phyloP scores from a whole-genome alignment of 306 rosid genomes.

The Fragaria vesca region DNA sequence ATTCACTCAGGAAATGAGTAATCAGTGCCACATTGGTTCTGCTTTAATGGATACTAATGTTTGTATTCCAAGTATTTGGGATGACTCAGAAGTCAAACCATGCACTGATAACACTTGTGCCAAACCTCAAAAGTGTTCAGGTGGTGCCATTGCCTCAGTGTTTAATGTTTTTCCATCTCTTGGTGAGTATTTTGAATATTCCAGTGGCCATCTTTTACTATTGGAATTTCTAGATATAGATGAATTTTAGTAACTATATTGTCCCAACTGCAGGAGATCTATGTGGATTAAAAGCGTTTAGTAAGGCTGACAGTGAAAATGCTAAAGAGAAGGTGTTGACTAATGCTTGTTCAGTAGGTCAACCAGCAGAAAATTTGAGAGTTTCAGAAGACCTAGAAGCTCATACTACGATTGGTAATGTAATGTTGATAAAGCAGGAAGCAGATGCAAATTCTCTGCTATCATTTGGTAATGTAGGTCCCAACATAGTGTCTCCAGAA shows the following conservation, averaged over 20 bases:
- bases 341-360: background rate
- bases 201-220: background rate
- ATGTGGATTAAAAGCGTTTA: background rate
- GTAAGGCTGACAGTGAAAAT: no score
- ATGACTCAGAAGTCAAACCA: background rate
- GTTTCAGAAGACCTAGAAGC: background rate
- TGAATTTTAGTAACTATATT: background rate
- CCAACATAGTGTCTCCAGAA: background rate
- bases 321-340: no score
- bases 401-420: background rate
- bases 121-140: conserved; percentile 11
- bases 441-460: background rate
- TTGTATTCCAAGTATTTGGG: background rate
- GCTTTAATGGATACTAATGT: background rate
- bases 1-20: background rate
- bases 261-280: background rate
- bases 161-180: background rate
- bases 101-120: background rate
- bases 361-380: background rate
- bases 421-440: background rate
- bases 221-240: background rate
- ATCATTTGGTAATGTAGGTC: background rate
- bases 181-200: background rate
- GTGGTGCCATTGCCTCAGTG: background rate
- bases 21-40: background rate